phyloP scores from a whole-genome alignment of 306 rosid genomes.

The Pueraria montana region DNA sequence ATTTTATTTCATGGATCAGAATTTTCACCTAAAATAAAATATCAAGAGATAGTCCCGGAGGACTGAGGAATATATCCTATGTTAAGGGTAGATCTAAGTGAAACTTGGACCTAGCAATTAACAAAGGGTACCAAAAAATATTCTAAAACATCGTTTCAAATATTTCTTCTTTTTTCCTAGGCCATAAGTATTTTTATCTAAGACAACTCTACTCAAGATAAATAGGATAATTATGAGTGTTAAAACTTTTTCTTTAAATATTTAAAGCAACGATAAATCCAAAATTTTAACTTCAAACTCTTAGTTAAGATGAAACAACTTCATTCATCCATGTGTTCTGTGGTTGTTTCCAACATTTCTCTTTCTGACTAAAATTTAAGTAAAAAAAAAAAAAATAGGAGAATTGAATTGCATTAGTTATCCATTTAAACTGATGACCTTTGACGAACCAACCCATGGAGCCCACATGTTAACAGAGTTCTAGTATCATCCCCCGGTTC shows the following conservation, averaged over 20 bases:
- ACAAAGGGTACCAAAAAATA: slow-evolving; percentile 7
- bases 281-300: too few species aligned
- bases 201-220: too few species aligned
- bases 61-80: slow-evolving; percentile 52
- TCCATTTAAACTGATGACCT: slow-evolving; percentile 53
- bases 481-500: slow-evolving; percentile 6
- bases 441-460: slow-evolving; percentile 51
- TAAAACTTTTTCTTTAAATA: too few species aligned
- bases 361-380: slow-evolving; percentile 25
- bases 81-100: slow-evolving; percentile 16
- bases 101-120: slow-evolving; percentile 19
- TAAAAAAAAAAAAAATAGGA: not conserved
- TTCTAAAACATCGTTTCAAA: slow-evolving; percentile 44
- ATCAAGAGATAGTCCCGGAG: not conserved
- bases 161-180: not conserved
- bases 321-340: too few species aligned
- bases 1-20: slow-evolving; percentile 16
- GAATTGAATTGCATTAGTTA: slow-evolving; percentile 49
- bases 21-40: slow-evolving; percentile 20
- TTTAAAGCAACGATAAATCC: too few species aligned
- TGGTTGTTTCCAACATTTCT: slow-evolving; percentile 39
- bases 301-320: too few species aligned
- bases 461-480: slow-evolving; percentile 50
- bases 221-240: too few species aligned
- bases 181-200: too few species aligned